Evolutionary conservation across 177 flowering plant genomes (phyloP).

Genomic region (Telopea speciosissima): DNA sequence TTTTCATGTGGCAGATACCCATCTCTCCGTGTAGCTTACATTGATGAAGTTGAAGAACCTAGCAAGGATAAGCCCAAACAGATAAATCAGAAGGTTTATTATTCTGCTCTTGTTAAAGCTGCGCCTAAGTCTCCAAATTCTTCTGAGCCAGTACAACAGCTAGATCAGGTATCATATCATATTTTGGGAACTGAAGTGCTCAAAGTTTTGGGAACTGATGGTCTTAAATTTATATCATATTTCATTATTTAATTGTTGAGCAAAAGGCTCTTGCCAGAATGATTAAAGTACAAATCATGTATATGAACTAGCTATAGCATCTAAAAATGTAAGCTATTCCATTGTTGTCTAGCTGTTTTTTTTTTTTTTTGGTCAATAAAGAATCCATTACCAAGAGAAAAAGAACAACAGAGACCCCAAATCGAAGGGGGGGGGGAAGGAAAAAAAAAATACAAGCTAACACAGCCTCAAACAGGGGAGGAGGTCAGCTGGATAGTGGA

Average conservation of each 20-base stretch:
- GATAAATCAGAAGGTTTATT: slow-evolving; percentile 60
- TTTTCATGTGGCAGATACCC: slow-evolving; percentile 54
- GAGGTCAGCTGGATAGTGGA: no score
- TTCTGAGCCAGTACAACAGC: slow-evolving; percentile 61
- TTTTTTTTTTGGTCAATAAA: no score
- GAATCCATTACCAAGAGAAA: no score
- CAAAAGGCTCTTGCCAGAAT: background rate
- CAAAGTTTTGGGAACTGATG: background rate
- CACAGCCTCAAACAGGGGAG: no score
- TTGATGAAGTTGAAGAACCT: slow-evolving; percentile 93
- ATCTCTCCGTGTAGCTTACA: slow-evolving; percentile 96
- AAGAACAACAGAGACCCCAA: no score
- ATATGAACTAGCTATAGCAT: background rate
- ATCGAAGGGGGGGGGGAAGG: no score
- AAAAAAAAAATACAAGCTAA: no score
- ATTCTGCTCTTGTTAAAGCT: slow-evolving; percentile 88
- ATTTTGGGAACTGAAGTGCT: background rate
- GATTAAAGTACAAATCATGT: background rate
- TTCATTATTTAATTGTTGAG: background rate
- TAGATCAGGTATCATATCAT: slow-evolving; percentile 67
- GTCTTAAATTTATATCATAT: background rate
- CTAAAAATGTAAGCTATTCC: background rate
- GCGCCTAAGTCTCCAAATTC: slow-evolving; percentile 65
- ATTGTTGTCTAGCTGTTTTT: background rate
- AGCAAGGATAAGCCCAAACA: slow-evolving; percentile 39